Percentiles rank a stretch among this genome's conserved stretches.
These are phyloP conservation scores for Penicillium palitans DNA, from an alignment of 2,329 filamentous ascomycete species.

Conservation along the genomic window DNA sequence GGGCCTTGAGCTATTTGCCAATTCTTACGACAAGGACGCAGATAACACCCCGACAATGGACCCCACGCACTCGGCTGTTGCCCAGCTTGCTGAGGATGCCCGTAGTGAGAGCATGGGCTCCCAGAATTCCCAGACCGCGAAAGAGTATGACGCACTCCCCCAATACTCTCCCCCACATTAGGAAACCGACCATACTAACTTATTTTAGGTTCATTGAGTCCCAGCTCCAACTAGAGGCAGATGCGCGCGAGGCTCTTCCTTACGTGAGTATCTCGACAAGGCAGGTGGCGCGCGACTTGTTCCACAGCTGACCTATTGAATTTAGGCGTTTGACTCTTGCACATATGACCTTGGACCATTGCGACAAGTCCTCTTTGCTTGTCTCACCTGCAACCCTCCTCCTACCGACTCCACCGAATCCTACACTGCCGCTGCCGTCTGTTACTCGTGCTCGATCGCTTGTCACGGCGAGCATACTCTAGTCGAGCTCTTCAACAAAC, in stretches of 20 bases:
- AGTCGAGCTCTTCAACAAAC: constrained; percentile 93
- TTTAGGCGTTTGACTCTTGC: constrained; percentile 86
- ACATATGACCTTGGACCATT: constrained; percentile 86
- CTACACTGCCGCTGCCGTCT: constrained; percentile 77
- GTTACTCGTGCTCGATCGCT: constrained; percentile 94
- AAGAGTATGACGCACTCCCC: constrained; percentile 54
- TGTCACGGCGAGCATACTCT: constrained; percentile 94
- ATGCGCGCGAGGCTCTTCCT: constrained; percentile 90
- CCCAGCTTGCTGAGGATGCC: constrained; percentile 16
- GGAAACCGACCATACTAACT: not conserved
- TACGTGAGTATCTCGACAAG: constrained; percentile 61
- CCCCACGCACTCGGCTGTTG: constrained; percentile 10
- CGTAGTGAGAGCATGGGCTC: constrained; percentile 48
- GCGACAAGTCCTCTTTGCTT: constrained; percentile 87
- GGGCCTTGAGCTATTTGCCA: not conserved
- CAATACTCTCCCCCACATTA: not conserved
- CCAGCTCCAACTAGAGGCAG: constrained; percentile 87
- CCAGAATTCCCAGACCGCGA: constrained; percentile 69
- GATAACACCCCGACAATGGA: constrained; percentile 23
- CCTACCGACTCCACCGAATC: constrained; percentile 62
- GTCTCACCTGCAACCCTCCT: constrained; percentile 87
- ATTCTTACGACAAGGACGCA: not conserved
- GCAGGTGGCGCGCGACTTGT: constrained; percentile 2
- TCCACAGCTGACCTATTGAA: constrained; percentile 13
- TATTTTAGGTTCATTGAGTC: constrained; percentile 73